Base-by-base conservation (phyloP, 2,329 filamentous ascomycete genomes). In the Monosporascus sp. region DNA sequence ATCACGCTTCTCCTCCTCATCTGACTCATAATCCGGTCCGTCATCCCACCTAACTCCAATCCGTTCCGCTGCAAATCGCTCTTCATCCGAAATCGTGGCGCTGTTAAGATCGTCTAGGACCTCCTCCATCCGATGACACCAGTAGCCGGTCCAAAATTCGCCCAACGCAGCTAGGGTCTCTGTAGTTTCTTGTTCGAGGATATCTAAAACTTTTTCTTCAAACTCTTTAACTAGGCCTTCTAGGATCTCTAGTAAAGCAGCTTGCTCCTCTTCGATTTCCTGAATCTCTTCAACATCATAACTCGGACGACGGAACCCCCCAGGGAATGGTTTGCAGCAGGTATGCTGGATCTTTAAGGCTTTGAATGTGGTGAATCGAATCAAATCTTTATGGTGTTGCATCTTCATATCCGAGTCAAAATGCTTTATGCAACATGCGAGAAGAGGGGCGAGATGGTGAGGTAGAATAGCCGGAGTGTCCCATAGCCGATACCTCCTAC, bases 401-500 rank as follows among this genome's bases (percentile, higher is more conserved):
- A 11, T 7, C 2, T 19, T n/a, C 43, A 46, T 26, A 3, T 46
- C 9, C 14, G n/a, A n/a, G 43, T 24, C 22, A 27, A 31, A 46
- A n/a, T 31, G 43, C 11, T 22, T 1, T 5, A 46, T 26, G 20
- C 31, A 45, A 4, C 7, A 24, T 0, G 4, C n/a, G 14, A 45
- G 7, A 3, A 1, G 16, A 24, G 11, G 20, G 20, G 4, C n/a
- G 5, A 45, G 14, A 7, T 16, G 6, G 17, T 4, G 41, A 24
- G 20, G 19, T 31, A 4, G 27, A 31, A 1, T 9, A 31, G 4
- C 8, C 27, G 8, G 27, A 31, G 8, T 31, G 27, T 3, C 2
- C 26, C 1, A 27, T 2, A 1, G 4, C 26, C 0, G 7, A 27
- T 7, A 2, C 3, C 26, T 27, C 7, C 2, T 2, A 3, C 7